Evolutionary conservation across 2,329 filamentous ascomycete genomes (phyloP).

Genomic region (Elsinoe perseae): DNA sequence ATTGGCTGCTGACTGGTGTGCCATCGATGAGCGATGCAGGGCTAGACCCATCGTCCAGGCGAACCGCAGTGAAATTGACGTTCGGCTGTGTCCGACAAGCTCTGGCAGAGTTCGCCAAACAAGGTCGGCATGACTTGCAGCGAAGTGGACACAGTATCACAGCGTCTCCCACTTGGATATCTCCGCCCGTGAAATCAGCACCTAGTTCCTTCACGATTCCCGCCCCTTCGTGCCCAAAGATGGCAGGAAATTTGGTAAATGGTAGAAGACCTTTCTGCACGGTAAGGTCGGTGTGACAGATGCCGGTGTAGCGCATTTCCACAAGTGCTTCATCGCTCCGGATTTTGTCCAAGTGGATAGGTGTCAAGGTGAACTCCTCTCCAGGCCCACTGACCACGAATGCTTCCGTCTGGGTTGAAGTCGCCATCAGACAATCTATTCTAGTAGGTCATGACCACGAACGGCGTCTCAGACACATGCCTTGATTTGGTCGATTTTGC

Average conservation of each 20-base stretch:
- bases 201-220: conserved; percentile 21
- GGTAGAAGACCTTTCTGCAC: conserved; percentile 19
- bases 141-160: conserved; percentile 38
- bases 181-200: conserved; percentile 1
- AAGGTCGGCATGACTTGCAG: conserved; percentile 19
- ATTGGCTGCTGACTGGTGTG: conserved; percentile 23
- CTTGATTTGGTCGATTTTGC: no score
- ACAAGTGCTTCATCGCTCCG: conserved; percentile 40
- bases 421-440: no score
- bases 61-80: conserved; percentile 31
- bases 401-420: neutral
- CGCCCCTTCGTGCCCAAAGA: conserved; percentile 25
- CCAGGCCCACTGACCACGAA: neutral
- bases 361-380: neutral
- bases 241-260: conserved; percentile 21
- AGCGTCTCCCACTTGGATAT: neutral
- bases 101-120: no score
- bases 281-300: conserved; percentile 47
- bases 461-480: no score
- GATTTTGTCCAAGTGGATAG: conserved; percentile 3
- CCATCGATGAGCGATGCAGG: conserved; percentile 1
- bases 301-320: conserved; percentile 44
- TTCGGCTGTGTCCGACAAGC: conserved; percentile 11
- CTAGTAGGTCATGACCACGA: no score
- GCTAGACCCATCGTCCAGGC: neutral